Evolutionary conservation across 1,139 yeast species (phyloP), one percentile per base, ranked within the genome.

Genomic region (Sugiyamaella sp.): DNA sequence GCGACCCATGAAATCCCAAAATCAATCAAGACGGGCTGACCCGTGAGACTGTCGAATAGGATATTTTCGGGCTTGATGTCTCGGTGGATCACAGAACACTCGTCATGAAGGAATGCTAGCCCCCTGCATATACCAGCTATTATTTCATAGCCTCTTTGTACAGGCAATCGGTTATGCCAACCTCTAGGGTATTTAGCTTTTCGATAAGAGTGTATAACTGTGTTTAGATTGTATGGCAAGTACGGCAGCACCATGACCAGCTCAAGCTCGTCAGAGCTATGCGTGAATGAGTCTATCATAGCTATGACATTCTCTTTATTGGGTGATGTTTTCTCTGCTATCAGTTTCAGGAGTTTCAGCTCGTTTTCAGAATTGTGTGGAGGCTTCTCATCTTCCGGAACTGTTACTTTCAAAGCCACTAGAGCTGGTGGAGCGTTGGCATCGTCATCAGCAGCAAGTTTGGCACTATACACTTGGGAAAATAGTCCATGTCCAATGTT

Each of bases 11-110:
- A 79, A 33, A 89, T 85, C 5, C 97, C 96, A 68, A 91, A 86
- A 67, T 93, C 98, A 10, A 67, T 63, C 2, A 87, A 83, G 2
- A 61, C 57, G 4, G 55, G 53, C 8, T 32, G 24, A 20, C 51
- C 45, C 12, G 47, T 49, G n/a, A 35, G 6, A 37, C 41, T 16
- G 2, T 65, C 63, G 61, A 88, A 78, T 68, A 89, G 70, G 39
- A 91, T 77, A 65, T 91, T 91, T 17, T 82, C 82, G 0, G 96
- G 95, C 68, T 91, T 91, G 52, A 91, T 71, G 68, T 91, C 98
- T 46, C 98, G 77, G 66, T 91, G 98, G 14, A 91, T 89, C n/a
- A 91, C 78, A 0, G 84, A 84, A 46, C 37, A 32, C 1, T 74
- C 62, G 0, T 67, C 60, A 55, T 85, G 95, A 5, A 86, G 63